Evolutionary conservation across 768 basidiomycete species (phyloP), one percentile per base, ranked within the genome.

Genomic region (Auriculariales sp.): DNA sequence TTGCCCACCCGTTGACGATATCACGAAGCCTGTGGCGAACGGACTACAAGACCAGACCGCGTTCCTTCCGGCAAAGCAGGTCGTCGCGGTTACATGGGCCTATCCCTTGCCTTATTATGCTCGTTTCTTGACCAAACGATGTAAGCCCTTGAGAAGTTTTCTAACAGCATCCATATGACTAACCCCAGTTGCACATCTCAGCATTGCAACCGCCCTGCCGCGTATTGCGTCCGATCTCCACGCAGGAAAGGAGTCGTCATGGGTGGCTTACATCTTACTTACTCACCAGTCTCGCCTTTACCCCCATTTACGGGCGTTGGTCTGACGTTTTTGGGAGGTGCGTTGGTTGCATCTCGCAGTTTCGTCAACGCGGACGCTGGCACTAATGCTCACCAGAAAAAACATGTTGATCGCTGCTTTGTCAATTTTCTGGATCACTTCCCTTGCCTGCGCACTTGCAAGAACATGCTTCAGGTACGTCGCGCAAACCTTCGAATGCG

Each of bases 91-190:
- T 57, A 53, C 33, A 12, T 53, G 25, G 56, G 54, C 2, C 46
- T 57, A 29, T 55, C 54, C 6, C 45, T 55, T 19, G 56, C 54
- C 7, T 51, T 57, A 11, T 48, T 51, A 22, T 55, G 54, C 46
- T 52, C 56, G 9, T 52, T 57, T 46, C 46, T 57, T 28, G 56
- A 57, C 28, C 56, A 57, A 49, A 57, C 54, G n/a, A n/a, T n/a
- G n/a, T n/a, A n/a, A n/a, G n/a, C n/a, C n/a, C n/a, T n/a, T n/a
- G n/a, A n/a, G n/a, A n/a, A n/a, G n/a, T n/a, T n/a, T n/a, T n/a
- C n/a, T n/a, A n/a, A n/a, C n/a, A n/a, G n/a, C n/a, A n/a, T n/a
- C n/a, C n/a, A n/a, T n/a, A n/a, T n/a, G n/a, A n/a, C n/a, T n/a
- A n/a, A n/a, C n/a, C n/a, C n/a, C n/a, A n/a, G n/a, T n/a, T n/a